phyloP scores from a whole-genome alignment of 2,329 filamentous ascomycete genomes.

The Chrysoporthe austroafricana region DNA sequence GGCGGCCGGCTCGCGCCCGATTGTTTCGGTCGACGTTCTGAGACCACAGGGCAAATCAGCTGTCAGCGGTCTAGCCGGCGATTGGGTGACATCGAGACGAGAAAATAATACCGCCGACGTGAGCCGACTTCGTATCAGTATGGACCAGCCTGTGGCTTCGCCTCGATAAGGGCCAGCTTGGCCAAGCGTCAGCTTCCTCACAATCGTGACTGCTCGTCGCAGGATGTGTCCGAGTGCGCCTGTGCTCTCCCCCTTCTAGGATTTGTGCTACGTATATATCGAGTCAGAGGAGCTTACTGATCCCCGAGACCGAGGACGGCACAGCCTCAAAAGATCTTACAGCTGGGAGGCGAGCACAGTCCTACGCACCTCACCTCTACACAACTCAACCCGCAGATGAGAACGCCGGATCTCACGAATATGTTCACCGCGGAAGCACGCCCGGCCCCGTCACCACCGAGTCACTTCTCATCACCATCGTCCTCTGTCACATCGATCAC shows the following conservation, averaged over 20 bases:
- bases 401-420: neutral
- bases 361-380: neutral
- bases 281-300: neutral
- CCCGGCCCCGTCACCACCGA: neutral
- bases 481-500: neutral
- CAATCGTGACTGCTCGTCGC: constrained; percentile 4
- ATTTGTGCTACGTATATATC: constrained; percentile 2
- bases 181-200: constrained; percentile 1
- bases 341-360: neutral
- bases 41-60: neutral
- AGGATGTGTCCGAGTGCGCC: neutral
- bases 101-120: constrained; percentile 7
- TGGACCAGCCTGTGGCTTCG: neutral
- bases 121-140: constrained; percentile 11
- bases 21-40: neutral
- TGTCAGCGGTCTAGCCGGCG: neutral
- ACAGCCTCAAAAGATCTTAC: neutral
- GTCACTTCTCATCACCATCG: neutral
- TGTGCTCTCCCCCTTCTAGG: neutral
- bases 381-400: neutral
- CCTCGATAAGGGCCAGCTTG: constrained; percentile 8
- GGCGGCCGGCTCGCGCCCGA: neutral
- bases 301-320: neutral
- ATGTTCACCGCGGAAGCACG: neutral
- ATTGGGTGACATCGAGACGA: constrained; percentile 2